Percentiles rank a stretch among this genome's conserved stretches.
Conservation (phyloP, 306 rosid species). For the Purshia tridentata region DNA sequence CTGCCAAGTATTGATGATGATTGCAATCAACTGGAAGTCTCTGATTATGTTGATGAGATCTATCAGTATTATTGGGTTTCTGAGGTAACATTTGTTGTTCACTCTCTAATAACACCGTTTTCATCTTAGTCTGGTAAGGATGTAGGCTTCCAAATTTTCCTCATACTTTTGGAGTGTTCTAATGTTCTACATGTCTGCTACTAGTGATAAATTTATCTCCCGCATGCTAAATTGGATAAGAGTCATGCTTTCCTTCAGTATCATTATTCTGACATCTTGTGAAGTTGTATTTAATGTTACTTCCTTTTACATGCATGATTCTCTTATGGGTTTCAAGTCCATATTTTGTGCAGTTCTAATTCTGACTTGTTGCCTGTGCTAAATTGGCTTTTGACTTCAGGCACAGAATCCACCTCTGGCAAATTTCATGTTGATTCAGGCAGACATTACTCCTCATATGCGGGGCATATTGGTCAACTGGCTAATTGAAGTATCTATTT, state of each 20-base stretch:
- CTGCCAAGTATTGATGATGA: constrained; percentile 73
- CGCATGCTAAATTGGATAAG: not conserved
- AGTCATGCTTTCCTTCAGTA: not conserved
- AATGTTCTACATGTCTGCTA: not conserved
- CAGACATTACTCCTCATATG: constrained; percentile 66
- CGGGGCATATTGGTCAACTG: constrained; percentile 87
- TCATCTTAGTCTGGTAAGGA: not conserved
- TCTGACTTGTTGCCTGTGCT: constrained; percentile 6
- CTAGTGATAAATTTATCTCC: not conserved
- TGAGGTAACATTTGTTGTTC: constrained; percentile 51
- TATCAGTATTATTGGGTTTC: constrained; percentile 78
- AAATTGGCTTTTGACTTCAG: constrained; percentile 43
- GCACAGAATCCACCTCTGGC: constrained; percentile 50
- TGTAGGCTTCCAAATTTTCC: not conserved
- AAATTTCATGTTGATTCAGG: constrained; percentile 69
- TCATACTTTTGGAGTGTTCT: not conserved
- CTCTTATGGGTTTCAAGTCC: not conserved
- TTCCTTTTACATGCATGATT: not conserved
- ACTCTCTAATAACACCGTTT: constrained; percentile 7
- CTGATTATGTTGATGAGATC: constrained; percentile 80
- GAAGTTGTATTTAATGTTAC: not conserved
- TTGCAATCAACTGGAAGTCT: constrained; percentile 80
- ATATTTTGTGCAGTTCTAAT: not conserved
- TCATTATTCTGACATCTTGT: not conserved
- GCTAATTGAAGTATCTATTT: constrained; percentile 71